Evolutionary conservation across 2,329 filamentous ascomycete genomes (phyloP).

Genomic region (Fusarium bulbicola): DNA sequence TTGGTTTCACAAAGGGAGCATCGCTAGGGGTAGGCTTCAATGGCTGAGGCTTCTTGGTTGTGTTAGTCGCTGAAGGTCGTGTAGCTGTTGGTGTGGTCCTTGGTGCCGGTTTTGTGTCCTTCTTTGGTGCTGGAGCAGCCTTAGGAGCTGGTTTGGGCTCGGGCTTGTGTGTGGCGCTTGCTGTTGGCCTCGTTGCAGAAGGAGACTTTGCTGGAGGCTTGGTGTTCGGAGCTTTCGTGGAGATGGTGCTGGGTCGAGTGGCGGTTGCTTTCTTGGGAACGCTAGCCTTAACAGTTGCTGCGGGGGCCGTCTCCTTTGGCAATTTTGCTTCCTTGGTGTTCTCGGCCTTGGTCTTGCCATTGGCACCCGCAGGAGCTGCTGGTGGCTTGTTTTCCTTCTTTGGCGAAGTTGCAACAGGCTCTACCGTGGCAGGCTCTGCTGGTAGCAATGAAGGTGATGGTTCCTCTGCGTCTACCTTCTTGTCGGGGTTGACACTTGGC

Average conservation of each 20-base stretch:
- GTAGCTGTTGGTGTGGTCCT: slow-evolving; percentile 35
- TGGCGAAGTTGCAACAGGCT: slow-evolving; percentile 20
- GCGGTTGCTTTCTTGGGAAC: slow-evolving; percentile 30
- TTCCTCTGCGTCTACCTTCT: slow-evolving; percentile 53
- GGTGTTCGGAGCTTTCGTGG: slow-evolving; percentile 37
- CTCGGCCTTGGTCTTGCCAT: slow-evolving; percentile 36
- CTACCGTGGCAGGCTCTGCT: too few relatives aligned
- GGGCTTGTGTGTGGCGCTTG: slow-evolving; percentile 36
- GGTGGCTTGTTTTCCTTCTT: slow-evolving; percentile 23
- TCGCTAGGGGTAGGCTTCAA: slow-evolving; percentile 53
- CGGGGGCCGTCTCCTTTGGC: slow-evolving; percentile 22
- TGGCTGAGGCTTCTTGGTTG: slow-evolving; percentile 55
- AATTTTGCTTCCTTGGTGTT: slow-evolving; percentile 29
- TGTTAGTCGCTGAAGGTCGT: slow-evolving; percentile 46
- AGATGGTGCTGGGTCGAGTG: slow-evolving; percentile 35
- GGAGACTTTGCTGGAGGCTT: slow-evolving; percentile 35
- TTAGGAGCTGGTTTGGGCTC: slow-evolving; percentile 46
- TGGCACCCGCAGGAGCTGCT: slow-evolving; percentile 19
- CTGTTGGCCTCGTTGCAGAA: slow-evolving; percentile 35
- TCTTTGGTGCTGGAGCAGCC: slow-evolving; percentile 43
- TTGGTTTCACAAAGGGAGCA: slow-evolving; percentile 64
- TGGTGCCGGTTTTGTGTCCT: slow-evolving; percentile 44
- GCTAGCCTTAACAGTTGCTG: slow-evolving; percentile 18
- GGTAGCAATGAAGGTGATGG: slow-evolving; percentile 31
- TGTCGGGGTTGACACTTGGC: slow-evolving; percentile 53